Evolutionary conservation across 805 yeast genomes (phyloP), one percentile per base, ranked within the genome.

Genomic region (Nakazawaea ambrosiae): DNA sequence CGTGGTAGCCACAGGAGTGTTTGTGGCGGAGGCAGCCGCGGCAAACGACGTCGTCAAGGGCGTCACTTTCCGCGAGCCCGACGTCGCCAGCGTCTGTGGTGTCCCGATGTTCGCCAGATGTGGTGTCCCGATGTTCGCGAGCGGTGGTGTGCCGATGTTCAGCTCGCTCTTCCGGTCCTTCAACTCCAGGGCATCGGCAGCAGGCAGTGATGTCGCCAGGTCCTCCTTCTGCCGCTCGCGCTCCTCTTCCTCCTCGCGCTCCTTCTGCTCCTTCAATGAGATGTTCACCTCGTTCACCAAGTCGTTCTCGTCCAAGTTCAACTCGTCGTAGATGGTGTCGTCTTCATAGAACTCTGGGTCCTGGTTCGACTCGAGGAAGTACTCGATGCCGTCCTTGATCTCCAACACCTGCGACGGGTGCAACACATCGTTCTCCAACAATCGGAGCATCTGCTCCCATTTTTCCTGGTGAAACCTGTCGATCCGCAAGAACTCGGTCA

Each of bases 341-440:
- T 90, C 95, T 53, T 88, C 97, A 24, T 89, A 81, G 57, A 88
- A 90, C 51, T 89, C 96, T 4, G 79, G 89, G 39, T 88, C 96
- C 58, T 83, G 92, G 54, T 90, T 90, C 45, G 87, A 83, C 49
- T 92, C 97, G 22, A 92, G 92, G 57, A 86, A 89, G 62, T 92
- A 90, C 48, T 75, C 84, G 55, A 90, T 83, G 57, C 90, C 97
- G 37, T 90, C 97, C 54, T 81, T 79, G 40, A 87, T 75, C 17
- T 70, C 80, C 49, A 80, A 80, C 8, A 90, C 76, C 36, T 75
- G 73, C 15, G 83, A 94, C 2, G 88, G 81, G 26, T 81, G 87
- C 45, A 92, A 61, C 32, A 75, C 81, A 45, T 86, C 90, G 56
- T 81, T 85, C 45, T 85, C 95, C 36, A 92, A 58, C 51, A 79